phyloP scores from a whole-genome alignment of 164 flowering plant species.

The Platanus orientalis region DNA sequence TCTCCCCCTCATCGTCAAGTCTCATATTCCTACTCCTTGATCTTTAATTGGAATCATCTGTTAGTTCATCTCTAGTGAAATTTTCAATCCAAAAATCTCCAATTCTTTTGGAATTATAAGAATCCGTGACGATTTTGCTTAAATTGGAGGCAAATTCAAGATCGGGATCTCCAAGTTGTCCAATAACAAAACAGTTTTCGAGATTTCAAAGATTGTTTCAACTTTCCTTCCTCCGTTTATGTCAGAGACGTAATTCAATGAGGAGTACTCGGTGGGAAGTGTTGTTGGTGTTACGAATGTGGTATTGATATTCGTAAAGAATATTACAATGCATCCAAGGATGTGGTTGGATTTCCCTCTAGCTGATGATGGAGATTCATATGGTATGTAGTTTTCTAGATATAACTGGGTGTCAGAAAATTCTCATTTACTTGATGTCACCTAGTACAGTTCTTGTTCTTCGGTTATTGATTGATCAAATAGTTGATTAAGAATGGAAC shows the following conservation, averaged over 20 bases:
- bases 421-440: too few species aligned
- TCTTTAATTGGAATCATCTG: too few species aligned
- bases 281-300: conserved; percentile 77
- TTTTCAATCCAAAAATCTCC: too few species aligned
- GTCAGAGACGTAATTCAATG: conserved; percentile 21
- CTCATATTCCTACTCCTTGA: too few species aligned
- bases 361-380: conserved; percentile 68
- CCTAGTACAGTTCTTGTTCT: too few species aligned
- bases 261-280: conserved; percentile 19
- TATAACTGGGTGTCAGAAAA: too few species aligned
- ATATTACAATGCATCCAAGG: conserved; percentile 91
- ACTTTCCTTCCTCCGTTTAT: conserved; percentile 31
- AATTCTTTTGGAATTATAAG: too few species aligned
- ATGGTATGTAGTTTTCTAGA: conserved; percentile 37
- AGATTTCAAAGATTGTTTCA: conserved; percentile 41
- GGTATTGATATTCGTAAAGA: conserved; percentile 76
- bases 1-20: too few species aligned
- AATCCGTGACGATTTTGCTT: conserved; percentile 29
- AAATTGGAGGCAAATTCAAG: conserved; percentile 40
- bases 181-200: conserved; percentile 24
- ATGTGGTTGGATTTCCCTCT: conserved; percentile 97
- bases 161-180: conserved; percentile 25
- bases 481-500: too few species aligned
- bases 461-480: too few species aligned
- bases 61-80: too few species aligned